Percentiles rank a stretch among this genome's conserved stretches.
Conservation (phyloP, 2,329 filamentous ascomycete genomes). For the Fusarium brevicatenulatum region DNA sequence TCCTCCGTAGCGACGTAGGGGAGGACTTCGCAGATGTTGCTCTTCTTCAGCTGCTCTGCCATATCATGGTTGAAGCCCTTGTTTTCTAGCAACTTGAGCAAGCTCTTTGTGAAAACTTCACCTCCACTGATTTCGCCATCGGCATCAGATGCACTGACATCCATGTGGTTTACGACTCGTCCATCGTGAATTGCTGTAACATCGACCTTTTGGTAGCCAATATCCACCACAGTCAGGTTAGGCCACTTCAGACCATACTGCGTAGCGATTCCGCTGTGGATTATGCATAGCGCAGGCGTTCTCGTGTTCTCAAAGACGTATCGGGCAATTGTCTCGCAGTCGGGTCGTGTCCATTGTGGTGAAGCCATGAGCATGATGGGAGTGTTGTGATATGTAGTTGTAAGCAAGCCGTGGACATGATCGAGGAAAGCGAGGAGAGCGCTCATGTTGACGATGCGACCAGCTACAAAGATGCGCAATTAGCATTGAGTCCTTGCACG, state of each 20-base stretch:
- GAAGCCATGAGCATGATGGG: slow-evolving; percentile 91
- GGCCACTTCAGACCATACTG: slow-evolving; percentile 82
- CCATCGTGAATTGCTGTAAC: slow-evolving; percentile 91
- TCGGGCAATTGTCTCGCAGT: slow-evolving; percentile 87
- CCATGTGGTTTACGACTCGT: slow-evolving; percentile 74
- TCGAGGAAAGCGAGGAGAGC: slow-evolving; percentile 94
- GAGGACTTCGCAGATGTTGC: slow-evolving; percentile 72
- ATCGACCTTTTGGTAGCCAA: slow-evolving; percentile 92
- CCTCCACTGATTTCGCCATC: slow-evolving; percentile 75
- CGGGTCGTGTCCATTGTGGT: slow-evolving; percentile 88
- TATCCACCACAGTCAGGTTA: slow-evolving; percentile 87
- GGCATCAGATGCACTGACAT: slow-evolving; percentile 66
- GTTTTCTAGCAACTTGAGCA: slow-evolving; percentile 72
- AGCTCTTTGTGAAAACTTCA: slow-evolving; percentile 81
- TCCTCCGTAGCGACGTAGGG: slow-evolving; percentile 61
- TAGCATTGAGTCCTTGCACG: slow-evolving; percentile 8
- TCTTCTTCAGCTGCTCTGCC: slow-evolving; percentile 77
- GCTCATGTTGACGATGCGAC: slow-evolving; percentile 88
- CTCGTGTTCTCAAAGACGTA: slow-evolving; percentile 99
- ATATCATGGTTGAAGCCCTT: slow-evolving; percentile 72
- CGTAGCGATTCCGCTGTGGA: slow-evolving; percentile 88
- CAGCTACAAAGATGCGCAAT: slow-evolving; percentile 60
- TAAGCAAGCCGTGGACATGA: slow-evolving; percentile 89
- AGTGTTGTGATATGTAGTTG: slow-evolving; percentile 94
- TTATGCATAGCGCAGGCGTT: slow-evolving; percentile 88